A percentile compares a stretch with the other conserved stretches of the same genome.
phyloP scores from a whole-genome alignment of 1,139 yeast species.

The Eremothecium coryli region DNA sequence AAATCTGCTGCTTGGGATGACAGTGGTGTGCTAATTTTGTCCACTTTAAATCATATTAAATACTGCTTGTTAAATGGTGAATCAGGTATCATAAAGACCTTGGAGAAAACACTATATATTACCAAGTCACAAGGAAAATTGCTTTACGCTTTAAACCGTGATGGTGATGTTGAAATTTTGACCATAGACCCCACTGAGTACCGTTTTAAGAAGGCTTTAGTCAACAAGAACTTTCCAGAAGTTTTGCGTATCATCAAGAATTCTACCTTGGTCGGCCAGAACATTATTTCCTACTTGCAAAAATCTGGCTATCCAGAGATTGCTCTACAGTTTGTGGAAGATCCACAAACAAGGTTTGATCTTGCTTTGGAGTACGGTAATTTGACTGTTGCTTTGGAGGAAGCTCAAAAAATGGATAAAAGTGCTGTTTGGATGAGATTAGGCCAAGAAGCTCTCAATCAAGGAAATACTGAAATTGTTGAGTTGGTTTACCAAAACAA shows the following conservation, averaged over 20 bases:
- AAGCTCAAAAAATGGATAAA: conserved; percentile 70
- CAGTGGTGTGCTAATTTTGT: conserved; percentile 78
- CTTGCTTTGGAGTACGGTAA: conserved; percentile 92
- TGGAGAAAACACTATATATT: conserved; percentile 84
- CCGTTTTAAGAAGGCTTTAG: conserved; percentile 87
- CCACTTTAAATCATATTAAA: conserved; percentile 92
- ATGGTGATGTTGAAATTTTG: conserved; percentile 72
- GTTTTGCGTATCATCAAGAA: conserved; percentile 81
- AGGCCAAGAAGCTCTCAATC: conserved; percentile 78
- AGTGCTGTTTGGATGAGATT: conserved; percentile 70
- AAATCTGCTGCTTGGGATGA: conserved; percentile 99
- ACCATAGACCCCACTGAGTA: conserved; percentile 93
- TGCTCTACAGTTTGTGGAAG: conserved; percentile 93
- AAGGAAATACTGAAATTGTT: conserved; percentile 79
- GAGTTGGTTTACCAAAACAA: conserved; percentile 87
- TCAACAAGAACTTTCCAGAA: conserved; percentile 83
- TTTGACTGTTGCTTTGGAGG: conserved; percentile 74
- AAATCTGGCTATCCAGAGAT: conserved; percentile 91
- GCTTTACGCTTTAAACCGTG: conserved; percentile 75
- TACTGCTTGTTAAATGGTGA: conserved; percentile 92
- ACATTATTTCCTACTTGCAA: conserved; percentile 89
- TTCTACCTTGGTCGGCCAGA: conserved; percentile 93
- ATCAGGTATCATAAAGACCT: conserved; percentile 84
- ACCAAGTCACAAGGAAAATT: conserved; percentile 60
- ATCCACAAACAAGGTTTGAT: conserved; percentile 92